These are phyloP conservation scores for Yamadazyma insecticola DNA, from an alignment of 805 yeast genomes.

Conservation along the genomic window DNA sequence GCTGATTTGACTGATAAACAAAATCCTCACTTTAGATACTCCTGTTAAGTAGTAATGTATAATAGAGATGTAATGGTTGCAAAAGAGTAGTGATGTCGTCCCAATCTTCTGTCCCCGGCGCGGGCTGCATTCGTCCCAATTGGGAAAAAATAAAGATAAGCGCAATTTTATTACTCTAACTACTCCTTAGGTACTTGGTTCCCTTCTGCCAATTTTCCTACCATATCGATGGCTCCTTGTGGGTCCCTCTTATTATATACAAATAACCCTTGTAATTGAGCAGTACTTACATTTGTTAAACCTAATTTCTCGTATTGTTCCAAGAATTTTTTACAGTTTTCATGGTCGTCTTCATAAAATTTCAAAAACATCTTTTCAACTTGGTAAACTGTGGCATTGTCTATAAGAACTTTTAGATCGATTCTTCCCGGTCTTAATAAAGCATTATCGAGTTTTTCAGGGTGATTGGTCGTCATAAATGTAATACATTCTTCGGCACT, in stretches of 20 bases:
- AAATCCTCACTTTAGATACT: conserved; percentile 51
- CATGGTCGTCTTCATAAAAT: conserved; percentile 66
- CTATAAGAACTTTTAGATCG: conserved; percentile 76
- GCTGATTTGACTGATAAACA: conserved; percentile 52
- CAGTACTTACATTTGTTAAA: conserved; percentile 65
- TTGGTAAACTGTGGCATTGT: conserved; percentile 83
- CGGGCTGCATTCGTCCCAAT: too few relatives aligned
- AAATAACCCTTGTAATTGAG: conserved; percentile 92
- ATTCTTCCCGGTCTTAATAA: conserved; percentile 92
- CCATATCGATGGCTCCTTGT: conserved; percentile 64
- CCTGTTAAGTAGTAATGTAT: conserved; percentile 3
- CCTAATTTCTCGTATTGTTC: conserved; percentile 43
- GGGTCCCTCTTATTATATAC: conserved; percentile 89
- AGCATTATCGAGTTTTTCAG: conserved; percentile 90
- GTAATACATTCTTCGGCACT: conserved; percentile 95
- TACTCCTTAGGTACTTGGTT: too few relatives aligned
- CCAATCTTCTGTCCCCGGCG: not conserved
- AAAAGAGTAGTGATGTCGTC: too few relatives aligned
- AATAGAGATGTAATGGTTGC: not conserved
- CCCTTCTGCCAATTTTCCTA: too few relatives aligned
- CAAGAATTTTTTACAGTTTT: conserved; percentile 50
- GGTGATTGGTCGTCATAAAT: conserved; percentile 98
- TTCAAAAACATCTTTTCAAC: conserved; percentile 79
- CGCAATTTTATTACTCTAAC: too few relatives aligned
- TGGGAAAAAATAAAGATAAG: too few relatives aligned